phyloP scores from a whole-genome alignment of 495 filamentous ascomycete species.

The Aspergillus mulundensis region DNA sequence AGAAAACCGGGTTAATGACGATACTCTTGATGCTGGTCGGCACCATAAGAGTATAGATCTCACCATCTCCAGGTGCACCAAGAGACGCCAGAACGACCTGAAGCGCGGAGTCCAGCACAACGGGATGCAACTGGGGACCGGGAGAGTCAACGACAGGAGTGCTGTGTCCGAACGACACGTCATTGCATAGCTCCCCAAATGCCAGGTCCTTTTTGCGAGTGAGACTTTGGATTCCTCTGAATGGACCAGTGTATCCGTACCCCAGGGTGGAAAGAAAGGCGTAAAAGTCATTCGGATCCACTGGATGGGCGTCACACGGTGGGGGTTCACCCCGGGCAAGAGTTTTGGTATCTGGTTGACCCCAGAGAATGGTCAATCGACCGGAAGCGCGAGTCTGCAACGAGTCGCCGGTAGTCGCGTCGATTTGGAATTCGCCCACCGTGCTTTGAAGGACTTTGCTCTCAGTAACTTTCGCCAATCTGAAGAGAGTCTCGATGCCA shows the following conservation, averaged over 20 bases:
- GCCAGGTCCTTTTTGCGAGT: neutral
- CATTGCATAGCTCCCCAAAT: neutral
- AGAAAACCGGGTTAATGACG: neutral
- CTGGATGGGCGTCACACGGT: neutral
- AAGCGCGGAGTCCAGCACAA: no score
- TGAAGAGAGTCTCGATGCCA: conserved; percentile 3
- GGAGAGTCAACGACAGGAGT: no score
- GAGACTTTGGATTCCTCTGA: neutral
- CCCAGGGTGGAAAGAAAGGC: conserved; percentile 15
- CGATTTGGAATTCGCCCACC: neutral
- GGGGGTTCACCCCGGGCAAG: no score
- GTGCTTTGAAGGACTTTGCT: neutral
- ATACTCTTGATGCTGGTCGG: neutral
- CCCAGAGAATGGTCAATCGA: conserved; percentile 4
- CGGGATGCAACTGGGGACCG: no score
- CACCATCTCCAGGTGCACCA: no score
- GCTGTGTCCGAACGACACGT: no score
- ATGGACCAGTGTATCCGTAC: conserved; percentile 19
- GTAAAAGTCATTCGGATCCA: conserved; percentile 25
- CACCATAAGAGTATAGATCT: no score
- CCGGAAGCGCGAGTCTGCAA: neutral
- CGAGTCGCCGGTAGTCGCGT: no score
- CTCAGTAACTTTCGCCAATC: neutral
- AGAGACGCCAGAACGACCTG: no score
- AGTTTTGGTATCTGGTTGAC: neutral